These are phyloP conservation scores for Agapanthus africanus DNA, from an alignment of 106 monocot species.

Conservation along the genomic window DNA sequence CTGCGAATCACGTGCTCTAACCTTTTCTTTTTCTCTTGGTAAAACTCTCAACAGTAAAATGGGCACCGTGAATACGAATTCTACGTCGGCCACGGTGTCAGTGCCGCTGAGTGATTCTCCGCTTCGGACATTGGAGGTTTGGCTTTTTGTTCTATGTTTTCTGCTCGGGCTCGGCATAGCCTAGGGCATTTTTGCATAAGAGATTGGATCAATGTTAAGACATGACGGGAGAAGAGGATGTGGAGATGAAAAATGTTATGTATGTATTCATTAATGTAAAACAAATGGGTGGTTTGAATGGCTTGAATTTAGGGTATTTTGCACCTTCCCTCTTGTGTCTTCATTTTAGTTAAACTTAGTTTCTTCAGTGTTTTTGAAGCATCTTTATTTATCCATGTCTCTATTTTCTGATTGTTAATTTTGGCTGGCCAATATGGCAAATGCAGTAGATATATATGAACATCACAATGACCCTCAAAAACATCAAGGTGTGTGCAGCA, in stretches of 20 bases:
- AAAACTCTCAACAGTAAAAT: constrained; percentile 27
- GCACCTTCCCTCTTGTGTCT: background rate
- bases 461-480: too few relatives aligned
- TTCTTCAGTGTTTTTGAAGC: too few relatives aligned
- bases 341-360: too few relatives aligned
- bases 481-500: too few relatives aligned
- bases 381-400: too few relatives aligned
- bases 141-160: background rate
- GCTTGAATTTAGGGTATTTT: constrained; percentile 5
- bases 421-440: too few relatives aligned
- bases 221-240: background rate
- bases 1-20: background rate
- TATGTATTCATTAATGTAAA: background rate
- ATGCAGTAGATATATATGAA: too few relatives aligned
- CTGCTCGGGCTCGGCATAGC: background rate
- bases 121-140: background rate
- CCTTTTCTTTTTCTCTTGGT: background rate
- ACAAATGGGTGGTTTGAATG: background rate
- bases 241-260: background rate
- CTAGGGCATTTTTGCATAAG: background rate
- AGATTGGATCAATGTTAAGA: background rate
- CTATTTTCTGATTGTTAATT: too few relatives aligned
- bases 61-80: constrained; percentile 36
- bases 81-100: constrained; percentile 17
- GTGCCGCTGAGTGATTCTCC: constrained; percentile 3